Percentiles rank a stretch among this genome's conserved stretches.
Evolutionary conservation across 768 basidiomycete species (phyloP).

Genomic region (Mycena latifolia): DNA sequence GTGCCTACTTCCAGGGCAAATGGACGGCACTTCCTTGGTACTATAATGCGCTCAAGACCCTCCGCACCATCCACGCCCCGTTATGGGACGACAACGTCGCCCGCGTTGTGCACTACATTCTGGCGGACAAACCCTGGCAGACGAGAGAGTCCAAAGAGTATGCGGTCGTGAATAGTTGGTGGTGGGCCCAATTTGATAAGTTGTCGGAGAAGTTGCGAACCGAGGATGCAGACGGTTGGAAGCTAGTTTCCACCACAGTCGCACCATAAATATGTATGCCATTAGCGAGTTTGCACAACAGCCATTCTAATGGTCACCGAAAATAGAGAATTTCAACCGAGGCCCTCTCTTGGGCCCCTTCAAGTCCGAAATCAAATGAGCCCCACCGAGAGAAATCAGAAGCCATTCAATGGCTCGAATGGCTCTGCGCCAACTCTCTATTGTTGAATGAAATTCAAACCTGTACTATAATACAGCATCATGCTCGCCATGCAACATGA

Average conservation of each 20-base stretch:
- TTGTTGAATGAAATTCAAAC: too few relatives aligned
- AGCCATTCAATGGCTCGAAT: too few relatives aligned
- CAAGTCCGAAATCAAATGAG: too few relatives aligned
- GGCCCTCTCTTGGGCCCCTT: too few relatives aligned
- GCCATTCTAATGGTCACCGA: too few relatives aligned
- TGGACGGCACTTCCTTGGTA: slow-evolving; percentile 88
- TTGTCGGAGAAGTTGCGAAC: slow-evolving; percentile 57
- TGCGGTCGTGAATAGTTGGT: slow-evolving; percentile 75
- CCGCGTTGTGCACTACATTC: slow-evolving; percentile 89
- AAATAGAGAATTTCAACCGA: too few relatives aligned
- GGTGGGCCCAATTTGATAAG: slow-evolving; percentile 79
- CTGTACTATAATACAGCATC: slow-evolving; percentile 38
- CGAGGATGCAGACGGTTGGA: slow-evolving; percentile 61
- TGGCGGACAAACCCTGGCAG: slow-evolving; percentile 90
- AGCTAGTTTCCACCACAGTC: slow-evolving; percentile 65
- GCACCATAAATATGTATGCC: slow-evolving; percentile 37
- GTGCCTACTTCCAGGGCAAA: slow-evolving; percentile 80
- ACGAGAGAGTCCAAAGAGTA: slow-evolving; percentile 62
- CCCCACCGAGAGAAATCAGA: too few relatives aligned
- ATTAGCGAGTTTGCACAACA: too few relatives aligned
- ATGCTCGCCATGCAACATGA: slow-evolving; percentile 89
- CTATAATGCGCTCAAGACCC: slow-evolving; percentile 95
- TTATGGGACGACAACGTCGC: slow-evolving; percentile 92
- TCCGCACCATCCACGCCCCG: slow-evolving; percentile 75
- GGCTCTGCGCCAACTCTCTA: too few relatives aligned